Evolutionary conservation across 371 early-diverging fungal genomes (phyloP).

Genomic region (Mucor racemosus): DNA sequence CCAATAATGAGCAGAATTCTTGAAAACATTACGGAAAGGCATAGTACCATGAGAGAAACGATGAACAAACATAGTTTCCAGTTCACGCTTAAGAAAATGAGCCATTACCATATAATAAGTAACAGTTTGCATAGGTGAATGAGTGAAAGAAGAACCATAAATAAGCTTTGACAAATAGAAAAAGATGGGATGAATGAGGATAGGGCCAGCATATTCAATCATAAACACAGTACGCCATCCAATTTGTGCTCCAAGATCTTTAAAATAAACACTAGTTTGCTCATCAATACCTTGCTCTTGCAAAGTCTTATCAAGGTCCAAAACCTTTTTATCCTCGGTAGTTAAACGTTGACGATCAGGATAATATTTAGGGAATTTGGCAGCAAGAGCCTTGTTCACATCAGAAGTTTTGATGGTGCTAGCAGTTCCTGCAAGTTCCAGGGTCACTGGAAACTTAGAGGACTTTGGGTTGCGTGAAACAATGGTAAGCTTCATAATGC

Average conservation of each 20-base stretch:
- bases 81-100: constrained; percentile 94
- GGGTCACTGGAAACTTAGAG: constrained; percentile 58
- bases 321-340: constrained; percentile 53
- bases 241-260: constrained; percentile 95
- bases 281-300: constrained; percentile 64
- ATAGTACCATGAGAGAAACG: constrained; percentile 94
- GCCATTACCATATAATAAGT: constrained; percentile 73
- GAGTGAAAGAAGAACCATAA: constrained; percentile 69
- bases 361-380: constrained; percentile 65
- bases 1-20: constrained; percentile 96
- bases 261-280: constrained; percentile 72
- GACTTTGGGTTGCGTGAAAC: constrained; percentile 52
- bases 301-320: constrained; percentile 65
- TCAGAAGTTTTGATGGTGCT: constrained; percentile 22
- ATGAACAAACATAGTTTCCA: constrained; percentile 93
- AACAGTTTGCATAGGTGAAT: constrained; percentile 71
- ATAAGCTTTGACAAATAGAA: constrained; percentile 72
- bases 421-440: constrained; percentile 61
- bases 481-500: constrained; percentile 52
- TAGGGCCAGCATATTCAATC: constrained; percentile 93
- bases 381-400: constrained; percentile 54
- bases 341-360: constrained; percentile 84
- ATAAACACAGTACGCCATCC: constrained; percentile 95
- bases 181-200: constrained; percentile 86
- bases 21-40: constrained; percentile 92